Evolutionary conservation across 1,284 basidiomycete species (phyloP), one percentile per base, ranked within the genome.

Genomic region (Heterobasidion annosum): DNA sequence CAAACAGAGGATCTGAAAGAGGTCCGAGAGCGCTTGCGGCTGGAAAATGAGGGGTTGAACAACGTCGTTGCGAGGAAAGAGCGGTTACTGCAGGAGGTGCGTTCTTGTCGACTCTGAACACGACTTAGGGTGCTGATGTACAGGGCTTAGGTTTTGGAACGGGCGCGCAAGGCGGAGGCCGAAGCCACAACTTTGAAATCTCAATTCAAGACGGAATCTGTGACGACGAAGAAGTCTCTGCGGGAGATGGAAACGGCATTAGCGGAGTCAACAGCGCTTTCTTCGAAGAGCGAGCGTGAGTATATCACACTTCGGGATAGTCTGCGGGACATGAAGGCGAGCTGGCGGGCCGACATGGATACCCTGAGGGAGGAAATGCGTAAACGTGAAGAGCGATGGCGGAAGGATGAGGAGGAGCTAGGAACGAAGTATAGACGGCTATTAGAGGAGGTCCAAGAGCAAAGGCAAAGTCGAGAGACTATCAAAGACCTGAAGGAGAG

Each of bases 1-100:
- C 85, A 88, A 67, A 84, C 82, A 46, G 92, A 94, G 65, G 92
- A 94, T 67, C 69, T 93, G 66, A 92, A 91, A 62, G 90, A 92
- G 63, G 84, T 82, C 1, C 77, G 91, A 58, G 88, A 92, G 64
- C 74, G 91, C 48, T 68, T 93, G 54, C 70, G 89, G 54, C 66
- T 91, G 51, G 92, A 94, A 69, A 93, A 91, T 64, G 91, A 94
- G 66, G 84, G 84, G 1, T 67, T 92, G 57, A 91, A 90, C 62
- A 89, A 90, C 60, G 90, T 93, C 15, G 83, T 94, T 9, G 81
- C 88, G 32, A 76, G 91, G 55, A 94, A 94, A 66, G 91, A 94
- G 68, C 76, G 92, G 55, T 65, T 93, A 54, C 69, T 92, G 56
- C 85, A 90, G 67, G 91, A 94, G 75, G 86, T 86, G 58, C 54